Evolutionary conservation across 176 grass and related monocot species (phyloP).

Genomic region (Puccinellia tenuiflora): DNA sequence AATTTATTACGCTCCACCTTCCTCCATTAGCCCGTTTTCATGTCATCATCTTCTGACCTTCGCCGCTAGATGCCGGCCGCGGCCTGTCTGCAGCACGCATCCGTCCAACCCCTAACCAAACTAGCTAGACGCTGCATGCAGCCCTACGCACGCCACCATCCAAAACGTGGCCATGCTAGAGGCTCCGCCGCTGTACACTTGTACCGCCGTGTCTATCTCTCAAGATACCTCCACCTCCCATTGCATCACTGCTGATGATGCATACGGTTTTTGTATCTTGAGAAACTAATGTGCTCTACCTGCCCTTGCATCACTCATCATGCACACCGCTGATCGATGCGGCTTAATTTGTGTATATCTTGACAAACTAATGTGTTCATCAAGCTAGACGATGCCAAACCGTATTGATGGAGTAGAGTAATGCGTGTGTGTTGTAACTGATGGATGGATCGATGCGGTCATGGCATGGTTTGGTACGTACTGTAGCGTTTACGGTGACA

Average conservation of each 20-base stretch:
- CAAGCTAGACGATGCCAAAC: background rate
- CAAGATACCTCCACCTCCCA: background rate
- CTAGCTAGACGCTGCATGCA: background rate
- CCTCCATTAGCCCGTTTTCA: conserved; percentile 2
- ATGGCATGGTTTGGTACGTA: background rate
- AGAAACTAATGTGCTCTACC: background rate
- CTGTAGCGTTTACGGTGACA: background rate
- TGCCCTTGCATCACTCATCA: background rate
- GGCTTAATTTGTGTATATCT: background rate
- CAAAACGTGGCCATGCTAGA: background rate
- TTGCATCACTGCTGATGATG: background rate
- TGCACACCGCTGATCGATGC: background rate
- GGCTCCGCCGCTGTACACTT: background rate
- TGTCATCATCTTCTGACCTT: background rate
- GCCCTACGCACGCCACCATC: background rate
- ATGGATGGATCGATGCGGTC: background rate
- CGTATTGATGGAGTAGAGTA: background rate
- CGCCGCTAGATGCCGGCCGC: background rate
- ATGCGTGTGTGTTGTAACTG: background rate
- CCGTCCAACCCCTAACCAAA: background rate
- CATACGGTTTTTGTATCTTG: background rate
- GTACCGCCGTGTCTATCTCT: background rate
- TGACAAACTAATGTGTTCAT: background rate
- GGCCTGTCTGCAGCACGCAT: background rate
- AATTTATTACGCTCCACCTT: background rate